Evolutionary conservation across 1,284 basidiomycete species (phyloP).

Genomic region (Exobasidium rhododendri): DNA sequence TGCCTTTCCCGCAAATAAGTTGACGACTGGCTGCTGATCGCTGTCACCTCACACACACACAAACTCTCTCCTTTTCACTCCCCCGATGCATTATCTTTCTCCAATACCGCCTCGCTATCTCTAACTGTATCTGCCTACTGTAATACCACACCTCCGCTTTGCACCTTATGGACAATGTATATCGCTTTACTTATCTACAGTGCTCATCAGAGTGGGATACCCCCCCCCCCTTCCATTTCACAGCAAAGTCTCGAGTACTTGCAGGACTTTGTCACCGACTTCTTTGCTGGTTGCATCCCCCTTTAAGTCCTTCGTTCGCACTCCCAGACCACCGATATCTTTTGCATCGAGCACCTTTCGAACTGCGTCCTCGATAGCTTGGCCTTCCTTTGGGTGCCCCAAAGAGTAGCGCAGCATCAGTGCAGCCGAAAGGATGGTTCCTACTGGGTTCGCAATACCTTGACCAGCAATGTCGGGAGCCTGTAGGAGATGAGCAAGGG

Average conservation of each 20-base stretch:
- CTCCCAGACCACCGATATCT: slow-evolving; percentile 70
- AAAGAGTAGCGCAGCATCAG: slow-evolving; percentile 90
- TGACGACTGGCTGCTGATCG: slow-evolving; percentile 26
- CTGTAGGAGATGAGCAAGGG: not conserved
- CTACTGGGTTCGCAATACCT: slow-evolving; percentile 94
- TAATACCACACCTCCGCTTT: too few relatives aligned
- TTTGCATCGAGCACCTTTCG: slow-evolving; percentile 77
- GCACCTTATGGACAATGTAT: too few relatives aligned
- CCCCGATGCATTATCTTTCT: not conserved
- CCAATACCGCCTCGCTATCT: too few relatives aligned
- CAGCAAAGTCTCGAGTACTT: slow-evolving; percentile 68
- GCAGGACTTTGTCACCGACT: slow-evolving; percentile 79
- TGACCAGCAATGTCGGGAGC: slow-evolving; percentile 94
- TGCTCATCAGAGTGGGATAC: too few relatives aligned
- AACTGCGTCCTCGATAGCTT: slow-evolving; percentile 82
- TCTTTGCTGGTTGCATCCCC: slow-evolving; percentile 72
- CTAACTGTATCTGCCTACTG: too few relatives aligned
- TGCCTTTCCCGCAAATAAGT: slow-evolving; percentile 44
- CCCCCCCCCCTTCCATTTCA: too few relatives aligned
- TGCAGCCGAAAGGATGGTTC: slow-evolving; percentile 92
- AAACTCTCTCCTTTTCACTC: not conserved
- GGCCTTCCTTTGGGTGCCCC: slow-evolving; percentile 70
- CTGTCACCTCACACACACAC: too few relatives aligned
- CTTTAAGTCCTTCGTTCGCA: slow-evolving; percentile 83
- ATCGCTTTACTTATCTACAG: too few relatives aligned